Evolutionary conservation across 192 early-diverging fungal species (phyloP).

Genomic region (Mortierella alpina): DNA sequence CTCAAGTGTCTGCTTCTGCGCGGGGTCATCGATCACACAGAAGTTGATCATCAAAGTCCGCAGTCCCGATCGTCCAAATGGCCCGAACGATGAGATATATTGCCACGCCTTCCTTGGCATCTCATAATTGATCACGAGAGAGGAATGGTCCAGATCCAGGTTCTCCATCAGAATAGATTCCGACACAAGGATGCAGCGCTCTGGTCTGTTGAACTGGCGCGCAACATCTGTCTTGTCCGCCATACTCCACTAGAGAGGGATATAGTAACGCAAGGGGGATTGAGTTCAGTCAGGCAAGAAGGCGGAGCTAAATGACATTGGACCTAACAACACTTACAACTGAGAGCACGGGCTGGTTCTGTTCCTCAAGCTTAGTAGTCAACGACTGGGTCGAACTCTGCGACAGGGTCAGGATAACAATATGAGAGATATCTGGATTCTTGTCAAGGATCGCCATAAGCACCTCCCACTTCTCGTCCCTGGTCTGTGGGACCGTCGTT

Average conservation of each 20-base stretch:
- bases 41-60: constrained; percentile 47
- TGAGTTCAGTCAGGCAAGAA: not conserved
- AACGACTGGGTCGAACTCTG: constrained; percentile 38
- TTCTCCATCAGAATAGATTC: constrained; percentile 40
- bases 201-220: constrained; percentile 32
- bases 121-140: constrained; percentile 50
- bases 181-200: constrained; percentile 36
- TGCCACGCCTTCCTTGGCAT: constrained; percentile 28
- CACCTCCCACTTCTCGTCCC: constrained; percentile 30
- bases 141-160: constrained; percentile 44
- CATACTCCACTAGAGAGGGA: constrained; percentile 45
- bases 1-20: constrained; percentile 15
- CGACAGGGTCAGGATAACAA: constrained; percentile 45
- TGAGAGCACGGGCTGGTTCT: constrained; percentile 31
- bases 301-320: constrained; percentile 12
- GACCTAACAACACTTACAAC: constrained; percentile 18
- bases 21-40: constrained; percentile 12
- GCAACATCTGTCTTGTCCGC: constrained; percentile 48
- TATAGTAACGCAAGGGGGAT: not conserved
- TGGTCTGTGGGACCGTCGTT: not conserved
- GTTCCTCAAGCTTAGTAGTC: constrained; percentile 16
- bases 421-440: constrained; percentile 43
- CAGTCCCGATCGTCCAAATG: constrained; percentile 41
- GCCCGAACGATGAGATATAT: constrained; percentile 46
- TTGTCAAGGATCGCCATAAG: constrained; percentile 31